Percentiles rank a stretch among this genome's conserved stretches.
These are phyloP conservation scores for Luvunga scandens DNA, from an alignment of 345 rosid species.

Conservation along the genomic window DNA sequence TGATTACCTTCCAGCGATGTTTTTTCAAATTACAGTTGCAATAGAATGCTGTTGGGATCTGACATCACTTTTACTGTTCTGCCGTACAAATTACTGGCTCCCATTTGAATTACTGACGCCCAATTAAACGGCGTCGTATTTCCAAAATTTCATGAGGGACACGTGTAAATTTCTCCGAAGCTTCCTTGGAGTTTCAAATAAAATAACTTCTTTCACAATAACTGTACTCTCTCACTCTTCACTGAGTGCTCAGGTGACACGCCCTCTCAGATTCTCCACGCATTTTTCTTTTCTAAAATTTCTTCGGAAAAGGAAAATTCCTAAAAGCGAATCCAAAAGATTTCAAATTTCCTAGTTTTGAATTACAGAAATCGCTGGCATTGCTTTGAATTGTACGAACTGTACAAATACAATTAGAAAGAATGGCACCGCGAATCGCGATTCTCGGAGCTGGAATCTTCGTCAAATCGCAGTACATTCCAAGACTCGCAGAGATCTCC, in stretches of 20 bases:
- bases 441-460: conserved; percentile 93
- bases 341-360: background rate
- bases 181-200: background rate
- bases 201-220: background rate
- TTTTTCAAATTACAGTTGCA: too few relatives aligned
- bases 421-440: conserved; percentile 52
- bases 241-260: background rate
- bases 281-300: background rate
- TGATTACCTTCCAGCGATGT: too few relatives aligned
- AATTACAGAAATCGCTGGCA: background rate
- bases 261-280: background rate
- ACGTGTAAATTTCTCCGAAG: background rate
- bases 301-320: background rate
- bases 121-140: background rate
- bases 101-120: too few relatives aligned
- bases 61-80: accelerated
- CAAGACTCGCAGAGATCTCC: conserved; percentile 82
- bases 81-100: accelerated
- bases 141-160: background rate
- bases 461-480: conserved; percentile 83
- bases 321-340: background rate
- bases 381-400: background rate
- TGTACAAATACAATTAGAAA: background rate
- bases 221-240: background rate
- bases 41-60: too few relatives aligned